Evolutionary conservation across 2,329 filamentous ascomycete genomes (phyloP).

Genomic region (Fusarium abutilonis): DNA sequence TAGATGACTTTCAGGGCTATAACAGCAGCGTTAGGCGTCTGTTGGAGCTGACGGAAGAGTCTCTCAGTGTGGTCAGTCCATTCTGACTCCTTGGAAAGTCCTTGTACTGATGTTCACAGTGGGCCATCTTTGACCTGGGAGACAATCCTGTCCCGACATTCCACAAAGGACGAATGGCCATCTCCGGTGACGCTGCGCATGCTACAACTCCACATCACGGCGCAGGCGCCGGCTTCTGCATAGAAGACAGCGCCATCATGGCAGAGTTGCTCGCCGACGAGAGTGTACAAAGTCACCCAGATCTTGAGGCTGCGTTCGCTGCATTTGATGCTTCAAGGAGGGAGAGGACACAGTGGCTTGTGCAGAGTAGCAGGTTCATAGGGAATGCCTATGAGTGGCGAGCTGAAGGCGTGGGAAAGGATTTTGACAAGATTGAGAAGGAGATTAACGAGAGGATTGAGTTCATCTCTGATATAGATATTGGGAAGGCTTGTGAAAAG

Average conservation of each 20-base stretch:
- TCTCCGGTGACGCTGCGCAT: constrained; percentile 71
- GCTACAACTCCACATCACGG: constrained; percentile 69
- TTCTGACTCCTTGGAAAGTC: rapidly evolving
- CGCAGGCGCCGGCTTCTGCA: constrained; percentile 66
- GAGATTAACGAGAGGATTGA: constrained; percentile 34
- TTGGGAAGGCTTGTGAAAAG: constrained; percentile 10
- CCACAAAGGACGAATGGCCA: constrained; percentile 55
- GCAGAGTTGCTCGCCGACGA: constrained; percentile 58
- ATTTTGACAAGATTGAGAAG: constrained; percentile 27
- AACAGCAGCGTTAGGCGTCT: constrained; percentile 47
- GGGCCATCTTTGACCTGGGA: constrained; percentile 58
- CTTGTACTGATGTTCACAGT: constrained; percentile 45
- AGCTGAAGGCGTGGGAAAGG: constrained; percentile 39
- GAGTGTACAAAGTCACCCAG: constrained; percentile 44
- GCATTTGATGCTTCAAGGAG: constrained; percentile 63
- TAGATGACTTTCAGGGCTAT: constrained; percentile 51
- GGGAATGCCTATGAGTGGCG: constrained; percentile 57
- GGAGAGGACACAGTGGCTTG: constrained; percentile 59
- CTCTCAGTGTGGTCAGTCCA: constrained; percentile 37
- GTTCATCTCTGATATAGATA: constrained; percentile 22
- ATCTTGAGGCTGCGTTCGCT: constrained; percentile 41
- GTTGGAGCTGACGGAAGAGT: constrained; percentile 45
- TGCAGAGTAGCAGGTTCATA: constrained; percentile 58
- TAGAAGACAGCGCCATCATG: constrained; percentile 60
- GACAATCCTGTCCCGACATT: constrained; percentile 56